phyloP scores from a whole-genome alignment of 495 filamentous ascomycete species.

The Elasticomyces elasticus region DNA sequence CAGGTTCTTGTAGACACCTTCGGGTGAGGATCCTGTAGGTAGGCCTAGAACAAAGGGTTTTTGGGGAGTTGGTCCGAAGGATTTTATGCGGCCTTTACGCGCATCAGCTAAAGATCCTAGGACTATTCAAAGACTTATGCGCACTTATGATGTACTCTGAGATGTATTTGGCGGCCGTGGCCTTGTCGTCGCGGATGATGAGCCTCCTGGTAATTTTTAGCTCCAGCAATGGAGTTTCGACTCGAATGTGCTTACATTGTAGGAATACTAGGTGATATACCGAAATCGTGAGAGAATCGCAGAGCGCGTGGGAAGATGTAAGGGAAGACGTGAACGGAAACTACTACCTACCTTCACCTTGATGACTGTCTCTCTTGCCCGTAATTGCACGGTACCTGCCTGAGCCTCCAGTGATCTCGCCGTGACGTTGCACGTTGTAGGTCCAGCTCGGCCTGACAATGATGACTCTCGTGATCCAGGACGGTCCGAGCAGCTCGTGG shows the following conservation, averaged over 20 bases:
- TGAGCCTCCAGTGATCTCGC: background rate
- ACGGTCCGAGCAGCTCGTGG: background rate
- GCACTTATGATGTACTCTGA: constrained; percentile 74
- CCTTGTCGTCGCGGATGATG: constrained; percentile 65
- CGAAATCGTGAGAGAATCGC: no score
- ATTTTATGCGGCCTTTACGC: constrained; percentile 52
- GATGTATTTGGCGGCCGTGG: constrained; percentile 59
- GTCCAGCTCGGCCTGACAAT: background rate
- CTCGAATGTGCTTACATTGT: background rate
- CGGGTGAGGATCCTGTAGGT: constrained; percentile 71
- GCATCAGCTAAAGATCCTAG: background rate
- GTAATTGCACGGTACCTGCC: background rate
- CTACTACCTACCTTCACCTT: background rate
- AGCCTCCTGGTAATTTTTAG: constrained; percentile 51
- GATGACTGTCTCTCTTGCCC: background rate
- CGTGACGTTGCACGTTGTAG: background rate
- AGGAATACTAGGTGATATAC: background rate
- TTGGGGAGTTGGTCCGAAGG: constrained; percentile 56
- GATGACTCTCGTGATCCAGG: background rate
- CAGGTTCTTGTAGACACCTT: constrained; percentile 66
- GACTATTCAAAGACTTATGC: constrained; percentile 13
- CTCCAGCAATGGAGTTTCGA: background rate
- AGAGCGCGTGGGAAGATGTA: no score
- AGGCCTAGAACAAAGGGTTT: constrained; percentile 76
- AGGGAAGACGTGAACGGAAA: no score